phyloP scores from a whole-genome alignment of 2,329 filamentous ascomycete genomes.

The Neopestalotiopsis clavispora region DNA sequence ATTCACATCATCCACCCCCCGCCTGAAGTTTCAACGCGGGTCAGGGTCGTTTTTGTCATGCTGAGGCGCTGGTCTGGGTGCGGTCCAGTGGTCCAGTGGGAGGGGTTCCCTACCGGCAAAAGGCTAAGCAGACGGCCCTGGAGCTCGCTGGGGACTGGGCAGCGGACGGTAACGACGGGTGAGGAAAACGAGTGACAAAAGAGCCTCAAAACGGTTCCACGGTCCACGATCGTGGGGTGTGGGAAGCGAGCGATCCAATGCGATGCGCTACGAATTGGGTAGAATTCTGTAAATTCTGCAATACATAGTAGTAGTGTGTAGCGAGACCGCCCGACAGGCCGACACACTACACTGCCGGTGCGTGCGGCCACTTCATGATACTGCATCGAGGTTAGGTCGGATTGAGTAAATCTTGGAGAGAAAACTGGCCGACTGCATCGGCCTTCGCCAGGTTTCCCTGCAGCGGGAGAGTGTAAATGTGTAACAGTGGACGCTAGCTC shows the following conservation, averaged over 20 bases:
- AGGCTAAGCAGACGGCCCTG: neutral
- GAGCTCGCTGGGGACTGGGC: neutral
- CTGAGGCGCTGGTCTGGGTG: neutral
- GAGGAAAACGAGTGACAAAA: neutral
- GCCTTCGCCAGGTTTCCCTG: neutral
- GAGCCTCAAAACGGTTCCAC: neutral
- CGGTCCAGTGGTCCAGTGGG: neutral
- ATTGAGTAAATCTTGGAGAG: conserved; percentile 10
- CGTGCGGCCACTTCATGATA: neutral
- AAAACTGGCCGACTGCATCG: conserved; percentile 2
- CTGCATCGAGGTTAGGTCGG: conserved; percentile 13
- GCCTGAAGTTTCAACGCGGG: neutral
- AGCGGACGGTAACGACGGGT: neutral
- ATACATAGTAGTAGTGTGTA: too few relatives aligned
- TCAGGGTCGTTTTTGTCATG: neutral
- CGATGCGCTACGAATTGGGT: neutral
- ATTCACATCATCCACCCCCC: neutral
- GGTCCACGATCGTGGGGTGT: neutral
- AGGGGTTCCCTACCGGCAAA: too few relatives aligned
- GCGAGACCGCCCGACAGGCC: too few relatives aligned
- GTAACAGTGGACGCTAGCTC: conserved; percentile 1
- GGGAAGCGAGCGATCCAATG: neutral
- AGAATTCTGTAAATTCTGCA: too few relatives aligned
- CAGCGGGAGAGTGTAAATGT: conserved; percentile 4
- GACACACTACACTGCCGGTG: neutral